Conservation (phyloP, 2,329 filamentous ascomycete species). For the Stemphylium vesicarium region DNA sequence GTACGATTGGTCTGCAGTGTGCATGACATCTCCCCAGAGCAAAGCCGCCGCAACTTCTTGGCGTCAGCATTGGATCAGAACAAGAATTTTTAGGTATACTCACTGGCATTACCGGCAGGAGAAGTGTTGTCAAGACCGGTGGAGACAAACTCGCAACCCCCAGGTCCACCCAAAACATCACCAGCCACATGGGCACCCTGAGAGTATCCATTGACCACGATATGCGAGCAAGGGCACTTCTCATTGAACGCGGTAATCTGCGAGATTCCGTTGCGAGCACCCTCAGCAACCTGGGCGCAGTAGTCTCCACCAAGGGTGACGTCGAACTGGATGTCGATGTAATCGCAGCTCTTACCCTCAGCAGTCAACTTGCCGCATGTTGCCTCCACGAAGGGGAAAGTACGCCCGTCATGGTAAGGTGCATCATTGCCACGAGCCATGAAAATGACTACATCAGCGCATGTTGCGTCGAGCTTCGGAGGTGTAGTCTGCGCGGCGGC, state of each 20-base stretch:
- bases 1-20: conserved; percentile 30
- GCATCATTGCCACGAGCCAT: conserved; percentile 33
- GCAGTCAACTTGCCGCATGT: conserved; percentile 29
- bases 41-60: conserved; percentile 22
- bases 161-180: conserved; percentile 61
- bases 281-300: conserved; percentile 27
- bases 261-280: conserved; percentile 25
- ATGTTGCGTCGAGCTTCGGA: conserved; percentile 29
- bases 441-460: conserved; percentile 31
- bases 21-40: conserved; percentile 31
- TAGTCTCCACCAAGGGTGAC: conserved; percentile 20
- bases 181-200: conserved; percentile 66
- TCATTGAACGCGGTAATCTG: conserved; percentile 61
- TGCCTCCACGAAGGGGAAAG: conserved; percentile 26
- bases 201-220: conserved; percentile 66
- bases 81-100: neutral
- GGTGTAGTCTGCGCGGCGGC: conserved; percentile 30
- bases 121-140: conserved; percentile 25
- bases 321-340: conserved; percentile 30
- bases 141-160: conserved; percentile 24
- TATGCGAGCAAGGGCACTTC: conserved; percentile 60
- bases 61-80: neutral
- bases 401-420: conserved; percentile 29
- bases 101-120: conserved; percentile 29
- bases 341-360: conserved; percentile 31